phyloP scores from a whole-genome alignment of 2,329 filamentous ascomycete species.

The Aspergillus caelatus region DNA sequence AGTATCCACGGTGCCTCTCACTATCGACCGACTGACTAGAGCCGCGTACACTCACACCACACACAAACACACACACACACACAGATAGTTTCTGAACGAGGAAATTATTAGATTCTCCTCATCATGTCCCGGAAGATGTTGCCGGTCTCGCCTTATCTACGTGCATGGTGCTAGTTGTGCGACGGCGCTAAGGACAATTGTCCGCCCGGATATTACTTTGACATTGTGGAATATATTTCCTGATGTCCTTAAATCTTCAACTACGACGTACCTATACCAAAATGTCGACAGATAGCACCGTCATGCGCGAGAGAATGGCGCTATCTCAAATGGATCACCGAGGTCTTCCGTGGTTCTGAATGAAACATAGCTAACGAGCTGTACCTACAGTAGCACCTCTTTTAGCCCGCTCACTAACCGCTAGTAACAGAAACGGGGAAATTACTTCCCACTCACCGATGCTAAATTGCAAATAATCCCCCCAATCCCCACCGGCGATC shows the following conservation, averaged over 20 bases:
- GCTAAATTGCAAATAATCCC: conserved; percentile 15
- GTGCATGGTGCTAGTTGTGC: neutral
- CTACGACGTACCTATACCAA: neutral
- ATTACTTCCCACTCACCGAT: conserved; percentile 13
- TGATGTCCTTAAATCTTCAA: neutral
- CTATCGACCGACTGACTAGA: neutral
- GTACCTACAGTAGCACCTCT: conserved; percentile 39
- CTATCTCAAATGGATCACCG: conserved; percentile 8
- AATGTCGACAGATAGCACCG: neutral
- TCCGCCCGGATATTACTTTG: neutral
- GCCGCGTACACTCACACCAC: neutral
- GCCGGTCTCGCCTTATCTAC: neutral
- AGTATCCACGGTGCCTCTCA: neutral
- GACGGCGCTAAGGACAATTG: neutral
- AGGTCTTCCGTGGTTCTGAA: neutral
- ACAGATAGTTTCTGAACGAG: neutral
- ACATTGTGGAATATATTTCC: neutral
- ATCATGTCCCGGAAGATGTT: neutral
- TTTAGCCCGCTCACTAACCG: conserved; percentile 14
- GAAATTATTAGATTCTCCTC: neutral
- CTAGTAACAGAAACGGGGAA: conserved; percentile 23
- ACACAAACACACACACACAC: neutral
- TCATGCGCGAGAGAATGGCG: conserved; percentile 1
- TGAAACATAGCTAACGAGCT: conserved; percentile 13
- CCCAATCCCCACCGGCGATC: conserved; percentile 33